Evolutionary conservation across 208 protist genomes (phyloP).

Genomic region (Trypanosoma mega): DNA sequence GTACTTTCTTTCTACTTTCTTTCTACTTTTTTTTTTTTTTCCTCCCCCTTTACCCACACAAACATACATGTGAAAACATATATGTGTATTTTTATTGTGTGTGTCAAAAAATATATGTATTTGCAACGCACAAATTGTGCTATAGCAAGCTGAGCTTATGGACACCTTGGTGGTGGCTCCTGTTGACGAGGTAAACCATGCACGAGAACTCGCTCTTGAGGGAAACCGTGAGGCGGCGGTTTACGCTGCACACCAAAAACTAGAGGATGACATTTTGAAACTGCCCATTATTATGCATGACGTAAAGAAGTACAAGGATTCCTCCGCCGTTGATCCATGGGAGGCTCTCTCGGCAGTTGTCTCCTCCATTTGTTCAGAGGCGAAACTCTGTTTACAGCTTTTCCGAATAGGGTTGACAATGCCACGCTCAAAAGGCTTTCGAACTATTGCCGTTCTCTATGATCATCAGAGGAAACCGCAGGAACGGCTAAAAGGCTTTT

Average conservation of each 20-base stretch:
- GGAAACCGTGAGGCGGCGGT: slow-evolving; percentile 17
- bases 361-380: slow-evolving; percentile 25
- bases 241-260: slow-evolving; percentile 20
- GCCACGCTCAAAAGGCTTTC: slow-evolving; percentile 37
- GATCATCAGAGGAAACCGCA: slow-evolving; percentile 15
- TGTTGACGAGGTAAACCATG: slow-evolving; percentile 4
- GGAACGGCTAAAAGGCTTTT: slow-evolving; percentile 40
- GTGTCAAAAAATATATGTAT: slow-evolving; percentile 3
- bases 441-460: slow-evolving; percentile 56
- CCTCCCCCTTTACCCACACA: not conserved
- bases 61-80: not conserved
- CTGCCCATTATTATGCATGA: slow-evolving; percentile 19
- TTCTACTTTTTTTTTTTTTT: slow-evolving; percentile 1
- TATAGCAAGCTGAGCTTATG: too few species aligned
- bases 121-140: too few species aligned
- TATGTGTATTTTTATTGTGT: slow-evolving; percentile 3
- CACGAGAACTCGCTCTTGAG: slow-evolving; percentile 20
- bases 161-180: too few species aligned
- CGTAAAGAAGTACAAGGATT: slow-evolving; percentile 25
- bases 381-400: slow-evolving; percentile 57
- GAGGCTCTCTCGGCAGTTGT: slow-evolving; percentile 27
- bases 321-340: slow-evolving; percentile 35
- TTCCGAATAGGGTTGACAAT: slow-evolving; percentile 43
- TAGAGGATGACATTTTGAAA: slow-evolving; percentile 29
- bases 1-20: slow-evolving; percentile 9